Percentiles rank a stretch among this genome's conserved stretches.
Conservation (phyloP, 2,329 filamentous ascomycete genomes). For the Clonostachys sp. region DNA sequence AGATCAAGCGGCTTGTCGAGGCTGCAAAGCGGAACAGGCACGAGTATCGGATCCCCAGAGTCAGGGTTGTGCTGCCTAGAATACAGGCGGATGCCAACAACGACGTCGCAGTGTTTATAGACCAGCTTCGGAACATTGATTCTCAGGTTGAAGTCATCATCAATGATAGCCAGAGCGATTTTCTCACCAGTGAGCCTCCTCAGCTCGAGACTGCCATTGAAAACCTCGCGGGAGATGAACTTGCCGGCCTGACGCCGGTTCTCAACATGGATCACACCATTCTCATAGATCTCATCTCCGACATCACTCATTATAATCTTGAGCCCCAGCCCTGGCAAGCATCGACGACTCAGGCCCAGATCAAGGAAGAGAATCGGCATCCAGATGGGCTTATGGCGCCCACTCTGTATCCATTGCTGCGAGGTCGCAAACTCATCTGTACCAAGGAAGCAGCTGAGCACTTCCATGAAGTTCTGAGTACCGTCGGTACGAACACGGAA, state of each 20-base stretch:
- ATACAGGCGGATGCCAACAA: conserved; percentile 16
- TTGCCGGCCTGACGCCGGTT: conserved; percentile 23
- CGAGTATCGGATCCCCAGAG: conserved; percentile 26
- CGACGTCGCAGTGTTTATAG: conserved; percentile 23
- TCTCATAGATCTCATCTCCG: conserved; percentile 32
- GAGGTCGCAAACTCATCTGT: conserved; percentile 24
- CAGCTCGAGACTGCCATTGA: conserved; percentile 16
- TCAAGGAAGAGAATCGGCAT: conserved; percentile 23
- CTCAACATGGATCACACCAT: conserved; percentile 35
- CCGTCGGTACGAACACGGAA: conserved; percentile 30
- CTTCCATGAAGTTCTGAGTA: conserved; percentile 26
- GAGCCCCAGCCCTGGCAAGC: conserved; percentile 24
- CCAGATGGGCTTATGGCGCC: conserved; percentile 23
- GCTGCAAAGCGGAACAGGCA: conserved; percentile 27
- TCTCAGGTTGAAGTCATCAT: conserved; percentile 22
- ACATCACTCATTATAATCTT: conserved; percentile 28
- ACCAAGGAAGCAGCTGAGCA: conserved; percentile 30
- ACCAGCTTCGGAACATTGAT: conserved; percentile 19
- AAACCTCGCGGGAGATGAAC: conserved; percentile 21
- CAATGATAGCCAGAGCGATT: conserved; percentile 17
- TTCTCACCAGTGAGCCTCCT: conserved; percentile 14
- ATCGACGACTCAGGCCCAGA: conserved; percentile 21
- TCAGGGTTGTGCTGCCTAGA: conserved; percentile 26
- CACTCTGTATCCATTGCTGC: conserved; percentile 26
- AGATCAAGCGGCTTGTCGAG: conserved; percentile 22